Evolutionary conservation across 2,329 filamentous ascomycete species (phyloP).

Genomic region (Neospermospora avenae): DNA sequence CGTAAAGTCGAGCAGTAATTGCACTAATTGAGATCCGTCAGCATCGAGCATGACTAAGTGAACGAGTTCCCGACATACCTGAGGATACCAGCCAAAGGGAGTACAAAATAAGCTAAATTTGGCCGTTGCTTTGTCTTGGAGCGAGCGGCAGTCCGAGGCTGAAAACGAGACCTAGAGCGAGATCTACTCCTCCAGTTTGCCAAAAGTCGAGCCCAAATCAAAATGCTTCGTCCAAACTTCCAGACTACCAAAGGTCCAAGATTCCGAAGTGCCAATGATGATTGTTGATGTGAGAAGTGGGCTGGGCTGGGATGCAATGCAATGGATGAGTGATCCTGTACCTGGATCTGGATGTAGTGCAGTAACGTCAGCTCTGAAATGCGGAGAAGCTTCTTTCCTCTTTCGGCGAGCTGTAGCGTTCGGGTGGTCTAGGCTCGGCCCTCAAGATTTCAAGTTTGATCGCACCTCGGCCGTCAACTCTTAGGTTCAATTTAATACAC

Average conservation of each 20-base stretch:
- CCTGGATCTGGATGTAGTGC: too few relatives aligned
- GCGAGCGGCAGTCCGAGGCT: slow-evolving; percentile 1
- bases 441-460: too few relatives aligned
- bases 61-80: neutral
- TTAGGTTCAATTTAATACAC: too few relatives aligned
- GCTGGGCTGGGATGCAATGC: neutral
- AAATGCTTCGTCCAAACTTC: slow-evolving; percentile 1
- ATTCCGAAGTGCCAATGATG: slow-evolving; percentile 1
- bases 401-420: too few relatives aligned
- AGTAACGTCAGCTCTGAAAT: slow-evolving; percentile 7
- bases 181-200: slow-evolving; percentile 14
- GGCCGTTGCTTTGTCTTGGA: neutral
- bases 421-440: too few relatives aligned
- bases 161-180: slow-evolving; percentile 1
- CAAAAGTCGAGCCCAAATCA: slow-evolving; percentile 9
- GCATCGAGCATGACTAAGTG: too few relatives aligned
- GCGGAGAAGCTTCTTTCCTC: slow-evolving; percentile 27
- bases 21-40: neutral
- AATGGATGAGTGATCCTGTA: neutral
- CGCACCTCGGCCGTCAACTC: too few relatives aligned
- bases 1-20: slow-evolving; percentile 23
- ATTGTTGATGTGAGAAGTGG: slow-evolving; percentile 1
- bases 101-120: slow-evolving; percentile 22
- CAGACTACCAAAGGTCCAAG: slow-evolving; percentile 2
- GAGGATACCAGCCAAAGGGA: slow-evolving; percentile 18